Conservation (phyloP, 1,284 basidiomycete genomes). For the Mycosarcoma mackinlayi region DNA sequence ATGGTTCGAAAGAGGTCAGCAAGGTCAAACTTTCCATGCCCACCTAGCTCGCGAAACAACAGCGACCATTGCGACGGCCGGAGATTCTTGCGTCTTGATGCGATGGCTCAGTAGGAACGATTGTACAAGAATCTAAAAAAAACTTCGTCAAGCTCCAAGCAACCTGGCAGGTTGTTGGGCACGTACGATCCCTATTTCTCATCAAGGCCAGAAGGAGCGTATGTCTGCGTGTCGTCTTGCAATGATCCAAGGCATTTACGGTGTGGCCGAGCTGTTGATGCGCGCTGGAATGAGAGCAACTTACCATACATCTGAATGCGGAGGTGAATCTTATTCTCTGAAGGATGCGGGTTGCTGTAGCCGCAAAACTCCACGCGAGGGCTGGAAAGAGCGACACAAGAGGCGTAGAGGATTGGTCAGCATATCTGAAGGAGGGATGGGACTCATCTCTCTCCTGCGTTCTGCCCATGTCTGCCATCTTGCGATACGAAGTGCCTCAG, state of each 20-base stretch:
- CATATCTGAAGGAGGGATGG: not conserved
- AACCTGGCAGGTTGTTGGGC: slow-evolving; percentile 45
- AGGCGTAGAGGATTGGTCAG: slow-evolving; percentile 6
- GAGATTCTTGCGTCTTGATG: slow-evolving; percentile 6
- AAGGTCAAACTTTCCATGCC: no score
- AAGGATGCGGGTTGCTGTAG: slow-evolving; percentile 94
- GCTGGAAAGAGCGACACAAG: slow-evolving; percentile 70
- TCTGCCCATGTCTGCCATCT: slow-evolving; percentile 5
- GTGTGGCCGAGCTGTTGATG: not conserved
- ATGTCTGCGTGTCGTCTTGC: not conserved
- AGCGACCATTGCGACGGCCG: slow-evolving; percentile 13
- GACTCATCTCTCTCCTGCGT: not conserved
- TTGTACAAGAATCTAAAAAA: slow-evolving; percentile 63
- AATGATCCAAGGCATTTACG: no score
- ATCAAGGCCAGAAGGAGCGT: slow-evolving; percentile 29
- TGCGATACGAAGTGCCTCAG: slow-evolving; percentile 55
- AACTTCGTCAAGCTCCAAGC: slow-evolving; percentile 49
- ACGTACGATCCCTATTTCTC: slow-evolving; percentile 55
- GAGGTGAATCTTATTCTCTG: slow-evolving; percentile 93
- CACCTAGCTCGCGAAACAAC: no score
- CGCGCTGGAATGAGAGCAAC: slow-evolving; percentile 66
- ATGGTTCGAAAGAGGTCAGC: no score
- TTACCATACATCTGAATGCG: slow-evolving; percentile 98
- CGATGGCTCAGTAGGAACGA: slow-evolving; percentile 68
- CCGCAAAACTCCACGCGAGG: slow-evolving; percentile 99